Evolutionary conservation across 805 yeast genomes (phyloP).

Genomic region (Wickerhamiella domercqiae): DNA sequence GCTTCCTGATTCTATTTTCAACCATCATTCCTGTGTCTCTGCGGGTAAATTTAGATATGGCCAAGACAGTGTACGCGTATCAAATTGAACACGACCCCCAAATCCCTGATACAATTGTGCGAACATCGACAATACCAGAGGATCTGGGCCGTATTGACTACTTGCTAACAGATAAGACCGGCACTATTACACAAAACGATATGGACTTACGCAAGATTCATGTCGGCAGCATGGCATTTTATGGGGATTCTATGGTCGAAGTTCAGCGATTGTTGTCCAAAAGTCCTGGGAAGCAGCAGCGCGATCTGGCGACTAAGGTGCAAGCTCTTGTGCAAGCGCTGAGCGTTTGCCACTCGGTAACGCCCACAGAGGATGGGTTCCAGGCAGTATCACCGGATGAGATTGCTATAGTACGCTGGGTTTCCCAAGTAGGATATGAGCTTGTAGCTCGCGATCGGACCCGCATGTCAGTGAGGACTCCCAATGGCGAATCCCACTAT

Average conservation of each 20-base stretch:
- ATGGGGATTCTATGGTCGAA: constrained; percentile 82
- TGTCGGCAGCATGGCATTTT: constrained; percentile 81
- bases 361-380: constrained; percentile 73
- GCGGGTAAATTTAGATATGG: constrained; percentile 87
- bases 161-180: constrained; percentile 84
- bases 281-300: constrained; percentile 20
- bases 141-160: constrained; percentile 94
- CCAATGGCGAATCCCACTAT: constrained; percentile 35
- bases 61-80: constrained; percentile 88
- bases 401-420: constrained; percentile 87
- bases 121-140: constrained; percentile 96
- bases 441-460: constrained; percentile 70
- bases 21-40: constrained; percentile 93
- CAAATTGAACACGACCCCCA: constrained; percentile 79
- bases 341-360: constrained; percentile 94
- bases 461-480: constrained; percentile 44
- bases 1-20: constrained; percentile 81
- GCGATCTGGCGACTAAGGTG: constrained; percentile 61
- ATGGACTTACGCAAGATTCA: constrained; percentile 93
- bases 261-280: constrained; percentile 26
- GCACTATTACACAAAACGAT: constrained; percentile 93
- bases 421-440: constrained; percentile 72
- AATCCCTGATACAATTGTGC: constrained; percentile 77
- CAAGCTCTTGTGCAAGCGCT: constrained; percentile 67
- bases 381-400: constrained; percentile 99